Percentiles rank a stretch among this genome's conserved stretches.
These are phyloP conservation scores for Pyricularia grisea DNA, from an alignment of 2,329 filamentous ascomycete genomes.

Conservation along the genomic window DNA sequence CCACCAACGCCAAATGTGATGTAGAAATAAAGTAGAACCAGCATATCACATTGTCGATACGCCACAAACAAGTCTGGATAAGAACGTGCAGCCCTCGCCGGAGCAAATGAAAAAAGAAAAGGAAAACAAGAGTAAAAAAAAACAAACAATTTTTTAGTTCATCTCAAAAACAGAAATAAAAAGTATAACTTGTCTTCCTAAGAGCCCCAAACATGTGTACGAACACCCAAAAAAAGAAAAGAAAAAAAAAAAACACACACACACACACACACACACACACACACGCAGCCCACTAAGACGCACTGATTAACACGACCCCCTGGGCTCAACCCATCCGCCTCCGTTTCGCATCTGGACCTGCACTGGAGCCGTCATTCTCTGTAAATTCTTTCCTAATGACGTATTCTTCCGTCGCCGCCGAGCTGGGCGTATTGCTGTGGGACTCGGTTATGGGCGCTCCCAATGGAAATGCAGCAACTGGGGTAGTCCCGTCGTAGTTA, in stretches of 20 bases:
- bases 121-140: too few species aligned
- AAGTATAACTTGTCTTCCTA: neutral
- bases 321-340: slow-evolving; percentile 23
- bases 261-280: too few species aligned
- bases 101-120: neutral
- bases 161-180: neutral
- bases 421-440: slow-evolving; percentile 9
- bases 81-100: neutral
- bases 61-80: neutral
- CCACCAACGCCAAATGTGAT: neutral
- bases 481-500: slow-evolving; percentile 18
- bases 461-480: slow-evolving; percentile 7
- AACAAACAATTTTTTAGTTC: too few species aligned
- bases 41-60: neutral
- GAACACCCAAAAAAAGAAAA: neutral
- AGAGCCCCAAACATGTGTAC: too few species aligned
- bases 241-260: too few species aligned
- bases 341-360: slow-evolving; percentile 24
- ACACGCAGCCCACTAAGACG: neutral
- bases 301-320: neutral
- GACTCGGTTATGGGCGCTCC: slow-evolving; percentile 7
- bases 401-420: slow-evolving; percentile 9
- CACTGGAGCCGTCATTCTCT: slow-evolving; percentile 8
- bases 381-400: slow-evolving; percentile 11
- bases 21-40: neutral